phyloP scores from a whole-genome alignment of 208 protist genomes.

The Trypanosoma boissoni region DNA sequence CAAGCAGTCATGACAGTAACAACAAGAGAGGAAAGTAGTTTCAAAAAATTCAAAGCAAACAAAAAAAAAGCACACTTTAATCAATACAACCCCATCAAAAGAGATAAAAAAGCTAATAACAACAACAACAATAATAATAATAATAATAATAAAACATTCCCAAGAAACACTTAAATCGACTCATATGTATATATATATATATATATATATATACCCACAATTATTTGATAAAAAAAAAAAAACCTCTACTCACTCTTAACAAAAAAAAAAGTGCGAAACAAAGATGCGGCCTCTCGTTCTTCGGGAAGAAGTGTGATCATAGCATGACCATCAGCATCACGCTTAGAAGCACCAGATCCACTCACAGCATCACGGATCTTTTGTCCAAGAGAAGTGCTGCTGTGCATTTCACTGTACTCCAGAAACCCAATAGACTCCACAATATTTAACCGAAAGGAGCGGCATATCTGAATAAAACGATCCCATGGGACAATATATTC shows the following conservation, averaged over 20 bases:
- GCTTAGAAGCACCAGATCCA: slow-evolving; percentile 18
- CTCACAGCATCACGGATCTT: slow-evolving; percentile 24
- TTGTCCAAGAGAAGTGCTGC: slow-evolving; percentile 32
- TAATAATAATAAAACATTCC: too few relatives aligned
- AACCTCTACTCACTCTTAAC: slow-evolving; percentile 27
- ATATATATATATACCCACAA: background rate
- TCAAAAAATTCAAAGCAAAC: too few relatives aligned
- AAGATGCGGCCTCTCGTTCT: slow-evolving; percentile 38
- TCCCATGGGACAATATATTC: slow-evolving; percentile 80
- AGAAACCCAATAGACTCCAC: slow-evolving; percentile 42
- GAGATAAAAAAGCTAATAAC: too few relatives aligned
- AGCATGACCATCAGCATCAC: slow-evolving; percentile 27
- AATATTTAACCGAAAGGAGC: slow-evolving; percentile 33
- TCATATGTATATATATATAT: slow-evolving; percentile 13
- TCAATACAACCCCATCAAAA: too few relatives aligned
- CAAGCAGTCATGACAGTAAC: too few relatives aligned
- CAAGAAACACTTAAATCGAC: too few relatives aligned
- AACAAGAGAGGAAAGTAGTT: too few relatives aligned
- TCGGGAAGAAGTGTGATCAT: slow-evolving; percentile 24
- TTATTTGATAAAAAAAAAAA: background rate
- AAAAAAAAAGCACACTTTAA: too few relatives aligned
- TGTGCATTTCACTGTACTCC: slow-evolving; percentile 39
- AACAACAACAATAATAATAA: too few relatives aligned
- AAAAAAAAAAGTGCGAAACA: slow-evolving; percentile 72
- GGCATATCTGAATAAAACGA: slow-evolving; percentile 45